These are phyloP conservation scores for Coniochaeta prunicola DNA, from an alignment of 2,329 filamentous ascomycete species.

Conservation along the genomic window DNA sequence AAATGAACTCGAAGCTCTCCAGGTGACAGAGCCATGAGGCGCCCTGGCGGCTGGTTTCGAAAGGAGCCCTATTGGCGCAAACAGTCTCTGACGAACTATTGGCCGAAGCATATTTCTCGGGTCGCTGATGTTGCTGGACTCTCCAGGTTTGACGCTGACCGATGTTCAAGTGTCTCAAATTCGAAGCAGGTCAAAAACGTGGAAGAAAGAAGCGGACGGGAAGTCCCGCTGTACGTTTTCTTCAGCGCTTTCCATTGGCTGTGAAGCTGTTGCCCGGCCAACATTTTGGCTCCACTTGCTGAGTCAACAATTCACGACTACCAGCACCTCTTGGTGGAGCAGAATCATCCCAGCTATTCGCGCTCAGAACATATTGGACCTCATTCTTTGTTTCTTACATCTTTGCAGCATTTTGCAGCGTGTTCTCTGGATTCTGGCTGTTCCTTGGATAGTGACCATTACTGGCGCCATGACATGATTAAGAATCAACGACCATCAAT, in stretches of 20 bases:
- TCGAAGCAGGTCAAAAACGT: background rate
- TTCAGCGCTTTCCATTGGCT: background rate
- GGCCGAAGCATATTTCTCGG: background rate
- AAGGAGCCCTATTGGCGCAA: background rate
- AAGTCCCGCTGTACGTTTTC: background rate
- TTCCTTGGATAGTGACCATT: slow-evolving; percentile 17
- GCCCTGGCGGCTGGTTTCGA: background rate
- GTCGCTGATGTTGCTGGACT: background rate
- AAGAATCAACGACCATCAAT: slow-evolving; percentile 17
- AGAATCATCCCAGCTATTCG: background rate
- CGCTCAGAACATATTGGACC: background rate
- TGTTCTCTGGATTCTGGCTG: background rate
- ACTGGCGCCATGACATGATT: slow-evolving; percentile 25
- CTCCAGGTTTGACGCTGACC: too few relatives aligned
- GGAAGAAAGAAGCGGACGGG: background rate
- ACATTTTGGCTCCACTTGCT: slow-evolving; percentile 2
- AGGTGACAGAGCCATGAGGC: background rate
- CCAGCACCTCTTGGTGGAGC: background rate
- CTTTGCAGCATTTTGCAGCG: slow-evolving; percentile 5
- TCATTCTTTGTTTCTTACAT: background rate
- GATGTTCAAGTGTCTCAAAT: too few relatives aligned
- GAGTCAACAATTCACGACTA: slow-evolving; percentile 1
- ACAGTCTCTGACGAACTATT: background rate
- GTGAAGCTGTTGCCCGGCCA: slow-evolving; percentile 12
- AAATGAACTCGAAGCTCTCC: slow-evolving; percentile 5